Conservation (phyloP, 1,284 basidiomycete genomes). For the Chalciporus sp. region DNA sequence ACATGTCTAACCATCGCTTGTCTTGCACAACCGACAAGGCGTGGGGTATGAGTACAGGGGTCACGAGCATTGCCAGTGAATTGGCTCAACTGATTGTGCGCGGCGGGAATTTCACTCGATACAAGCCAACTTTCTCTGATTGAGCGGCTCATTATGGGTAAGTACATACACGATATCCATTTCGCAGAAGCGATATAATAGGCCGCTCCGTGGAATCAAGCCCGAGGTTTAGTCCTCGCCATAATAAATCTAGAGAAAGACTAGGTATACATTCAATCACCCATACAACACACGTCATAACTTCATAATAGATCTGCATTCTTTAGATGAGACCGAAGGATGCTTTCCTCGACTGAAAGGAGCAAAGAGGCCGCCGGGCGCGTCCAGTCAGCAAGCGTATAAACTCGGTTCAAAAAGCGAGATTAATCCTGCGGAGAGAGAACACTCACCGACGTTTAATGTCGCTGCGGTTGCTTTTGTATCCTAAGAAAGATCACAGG, state of each 20-base stretch:
- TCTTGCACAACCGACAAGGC: no score
- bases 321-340: constrained; percentile 34
- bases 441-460: constrained; percentile 54
- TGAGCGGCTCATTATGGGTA: no score
- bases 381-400: constrained; percentile 2
- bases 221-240: neutral
- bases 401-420: neutral
- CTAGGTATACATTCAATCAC: neutral
- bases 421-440: neutral
- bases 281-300: constrained; percentile 2
- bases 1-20: neutral
- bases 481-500: constrained; percentile 45
- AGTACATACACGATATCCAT: neutral
- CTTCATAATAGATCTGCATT: constrained; percentile 36
- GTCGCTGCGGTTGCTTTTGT: constrained; percentile 70
- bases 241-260: neutral
- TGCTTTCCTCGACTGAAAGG: constrained; percentile 38
- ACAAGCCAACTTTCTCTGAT: no score
- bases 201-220: neutral
- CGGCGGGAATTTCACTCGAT: no score
- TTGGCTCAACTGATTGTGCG: no score
- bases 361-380: neutral
- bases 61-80: no score
- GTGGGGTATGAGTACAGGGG: no score
- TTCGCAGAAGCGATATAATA: neutral